Base-by-base conservation (phyloP, 495 filamentous ascomycete species). In the Emericellopsis terricola region DNA sequence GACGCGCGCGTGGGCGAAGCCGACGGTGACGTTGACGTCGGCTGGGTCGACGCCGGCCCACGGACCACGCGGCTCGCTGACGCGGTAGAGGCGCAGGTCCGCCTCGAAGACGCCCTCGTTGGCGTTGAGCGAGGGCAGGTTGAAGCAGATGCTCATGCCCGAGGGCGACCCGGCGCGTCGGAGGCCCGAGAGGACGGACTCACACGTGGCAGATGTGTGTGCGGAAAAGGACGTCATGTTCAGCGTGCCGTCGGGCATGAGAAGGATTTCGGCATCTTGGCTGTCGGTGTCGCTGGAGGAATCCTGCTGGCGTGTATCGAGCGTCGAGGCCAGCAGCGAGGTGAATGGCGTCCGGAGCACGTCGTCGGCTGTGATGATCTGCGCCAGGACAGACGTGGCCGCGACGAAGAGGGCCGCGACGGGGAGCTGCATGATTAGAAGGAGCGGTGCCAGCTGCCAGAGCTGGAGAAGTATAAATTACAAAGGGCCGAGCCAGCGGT, bases 141-240 rank as follows among this genome's bases (percentile, higher is more conserved):
- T 86, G 50, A 82, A 86, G 62, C 79, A 86, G 19, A 76, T 65
- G n/a, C 70, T 69, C n/a, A 80, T 59, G 10, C 79, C 80, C 1
- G 76, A 71, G 3, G 76, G 73, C 34, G 81, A 83, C 3, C 62
- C 59, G 8, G 68, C 65, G 1, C 52, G 49, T 8, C 54, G 45
- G n/a, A 77, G 53, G 9, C 42, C 38, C 3, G 44, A 41, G 8
- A 78, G 47, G 2, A 64, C 50, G 14, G 51, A 49, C 33, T 42
- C 45, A 50, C 74, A 79, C 5, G 73, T 71, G 9, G 46, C 41
- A 21, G 52, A 45, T 3, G 64, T 71, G 32, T 52, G 44, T n/a
- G 46, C 47, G 41, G 76, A 57, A 69, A 71, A 77, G 1, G 51
- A 46, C 4, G 48, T 51, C 49, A 60, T 49, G 46, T 64, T 53